These are phyloP conservation scores for Phytophthora sansomeana DNA, from an alignment of 352 stramenopile species.

Conservation along the genomic window DNA sequence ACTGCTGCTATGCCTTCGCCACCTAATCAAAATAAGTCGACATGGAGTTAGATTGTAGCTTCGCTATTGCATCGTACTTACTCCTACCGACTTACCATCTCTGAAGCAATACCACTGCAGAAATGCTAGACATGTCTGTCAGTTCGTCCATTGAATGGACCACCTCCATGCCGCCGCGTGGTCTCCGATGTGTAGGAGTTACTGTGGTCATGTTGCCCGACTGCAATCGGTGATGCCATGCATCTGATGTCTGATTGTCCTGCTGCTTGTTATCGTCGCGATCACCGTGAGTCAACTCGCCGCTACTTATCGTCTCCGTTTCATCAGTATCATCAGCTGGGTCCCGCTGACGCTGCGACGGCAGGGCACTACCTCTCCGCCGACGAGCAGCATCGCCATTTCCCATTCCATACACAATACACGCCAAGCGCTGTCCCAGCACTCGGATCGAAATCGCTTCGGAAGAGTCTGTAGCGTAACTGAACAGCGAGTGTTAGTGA, in stretches of 20 bases:
- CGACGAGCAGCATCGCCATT: conserved; percentile 10
- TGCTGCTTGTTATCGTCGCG: conserved; percentile 14
- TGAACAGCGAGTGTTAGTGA: neutral
- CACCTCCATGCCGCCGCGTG: conserved; percentile 9
- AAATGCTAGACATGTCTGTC: conserved; percentile 47
- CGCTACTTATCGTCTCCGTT: conserved; percentile 20
- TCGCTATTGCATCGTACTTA: neutral
- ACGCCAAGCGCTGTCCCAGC: conserved; percentile 6
- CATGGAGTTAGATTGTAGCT: neutral
- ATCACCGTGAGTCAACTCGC: conserved; percentile 11
- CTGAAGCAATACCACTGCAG: conserved; percentile 50
- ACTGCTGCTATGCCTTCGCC: conserved; percentile 40
- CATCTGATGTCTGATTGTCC: conserved; percentile 14
- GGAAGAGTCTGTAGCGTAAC: conserved; percentile 13
- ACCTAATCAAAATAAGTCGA: conserved; percentile 26
- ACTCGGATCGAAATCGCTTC: conserved; percentile 6
- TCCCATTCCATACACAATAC: conserved; percentile 27
- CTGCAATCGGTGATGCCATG: conserved; percentile 13
- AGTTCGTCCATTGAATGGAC: conserved; percentile 43
- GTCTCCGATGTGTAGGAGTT: conserved; percentile 20
- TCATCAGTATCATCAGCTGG: conserved; percentile 6
- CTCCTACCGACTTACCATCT: conserved; percentile 30
- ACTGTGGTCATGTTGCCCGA: conserved; percentile 4
- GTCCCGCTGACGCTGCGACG: conserved; percentile 7
- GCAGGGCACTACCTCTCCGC: conserved; percentile 6